phyloP scores from a whole-genome alignment of 176 grass and related monocot species.

The Cenchrus purpureus region DNA sequence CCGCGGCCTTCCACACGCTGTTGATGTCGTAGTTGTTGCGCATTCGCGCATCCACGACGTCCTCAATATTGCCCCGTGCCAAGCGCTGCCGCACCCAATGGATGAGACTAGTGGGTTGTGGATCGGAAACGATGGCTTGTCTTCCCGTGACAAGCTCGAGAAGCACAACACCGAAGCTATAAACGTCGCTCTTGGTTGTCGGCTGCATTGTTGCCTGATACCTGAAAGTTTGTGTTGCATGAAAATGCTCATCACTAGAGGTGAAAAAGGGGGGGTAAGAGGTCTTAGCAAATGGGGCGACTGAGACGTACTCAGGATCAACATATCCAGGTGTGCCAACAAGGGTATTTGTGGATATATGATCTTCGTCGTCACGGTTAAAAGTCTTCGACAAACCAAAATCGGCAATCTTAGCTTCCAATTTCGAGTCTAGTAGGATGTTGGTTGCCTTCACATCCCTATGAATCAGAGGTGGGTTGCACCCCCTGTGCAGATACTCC shows the following conservation, averaged over 20 bases:
- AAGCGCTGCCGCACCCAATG: slow-evolving; percentile 46
- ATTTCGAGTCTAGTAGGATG: slow-evolving; percentile 46
- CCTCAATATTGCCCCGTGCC: slow-evolving; percentile 44
- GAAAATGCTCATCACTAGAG: too few species aligned
- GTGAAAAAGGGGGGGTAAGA: background rate
- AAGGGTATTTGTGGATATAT: background rate
- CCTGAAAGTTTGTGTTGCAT: background rate
- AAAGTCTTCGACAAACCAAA: slow-evolving; percentile 58
- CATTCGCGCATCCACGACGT: slow-evolving; percentile 42
- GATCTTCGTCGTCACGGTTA: background rate
- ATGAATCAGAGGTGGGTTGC: slow-evolving; percentile 53
- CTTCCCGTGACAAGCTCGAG: slow-evolving; percentile 36
- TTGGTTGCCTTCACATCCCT: slow-evolving; percentile 68
- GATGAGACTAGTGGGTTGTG: slow-evolving; percentile 21
- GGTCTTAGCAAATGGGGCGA: too few species aligned
- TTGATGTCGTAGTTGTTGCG: slow-evolving; percentile 38
- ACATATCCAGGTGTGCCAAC: slow-evolving; percentile 57
- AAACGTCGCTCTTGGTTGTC: slow-evolving; percentile 48
- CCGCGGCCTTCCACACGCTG: slow-evolving; percentile 54
- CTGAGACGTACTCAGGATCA: slow-evolving; percentile 53
- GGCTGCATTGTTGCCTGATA: slow-evolving; percentile 20
- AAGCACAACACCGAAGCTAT: slow-evolving; percentile 49
- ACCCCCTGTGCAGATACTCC: slow-evolving; percentile 62
- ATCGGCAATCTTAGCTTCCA: slow-evolving; percentile 68
- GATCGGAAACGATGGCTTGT: background rate